A percentile compares a stretch with the other conserved stretches of the same genome.
phyloP scores from a whole-genome alignment of 1,139 yeast genomes.

The Pichia sp. region DNA sequence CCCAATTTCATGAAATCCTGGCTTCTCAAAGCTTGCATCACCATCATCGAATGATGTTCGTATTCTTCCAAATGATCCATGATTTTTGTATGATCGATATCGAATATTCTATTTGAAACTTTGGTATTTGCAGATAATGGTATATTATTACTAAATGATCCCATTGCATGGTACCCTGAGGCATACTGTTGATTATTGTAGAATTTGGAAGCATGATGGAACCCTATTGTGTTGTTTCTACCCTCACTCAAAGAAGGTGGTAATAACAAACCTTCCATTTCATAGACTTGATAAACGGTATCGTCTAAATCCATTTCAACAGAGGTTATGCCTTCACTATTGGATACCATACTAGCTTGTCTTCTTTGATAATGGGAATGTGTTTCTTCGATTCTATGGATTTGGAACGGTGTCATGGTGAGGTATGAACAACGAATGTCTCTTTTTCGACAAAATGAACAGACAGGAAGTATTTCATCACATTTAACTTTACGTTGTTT shows the following conservation, averaged over 20 bases:
- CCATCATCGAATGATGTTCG: background rate
- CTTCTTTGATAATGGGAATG: too few relatives aligned
- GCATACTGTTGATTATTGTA: too few relatives aligned
- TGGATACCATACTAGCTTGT: too few relatives aligned
- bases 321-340: too few relatives aligned
- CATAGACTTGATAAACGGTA: background rate
- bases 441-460: too few relatives aligned
- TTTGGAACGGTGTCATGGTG: too few relatives aligned
- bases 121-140: background rate
- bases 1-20: background rate
- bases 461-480: too few relatives aligned
- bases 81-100: background rate
- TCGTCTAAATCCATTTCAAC: too few relatives aligned
- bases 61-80: background rate
- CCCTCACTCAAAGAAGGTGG: background rate
- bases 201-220: background rate
- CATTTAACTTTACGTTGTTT: too few relatives aligned
- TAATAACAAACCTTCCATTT: background rate
- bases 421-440: too few relatives aligned
- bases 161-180: too few relatives aligned
- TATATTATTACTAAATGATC: background rate
- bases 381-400: too few relatives aligned
- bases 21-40: background rate
- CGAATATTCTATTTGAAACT: background rate
- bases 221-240: background rate